Evolutionary conservation across 768 basidiomycete genomes (phyloP).

Genomic region (Russula vinacea): DNA sequence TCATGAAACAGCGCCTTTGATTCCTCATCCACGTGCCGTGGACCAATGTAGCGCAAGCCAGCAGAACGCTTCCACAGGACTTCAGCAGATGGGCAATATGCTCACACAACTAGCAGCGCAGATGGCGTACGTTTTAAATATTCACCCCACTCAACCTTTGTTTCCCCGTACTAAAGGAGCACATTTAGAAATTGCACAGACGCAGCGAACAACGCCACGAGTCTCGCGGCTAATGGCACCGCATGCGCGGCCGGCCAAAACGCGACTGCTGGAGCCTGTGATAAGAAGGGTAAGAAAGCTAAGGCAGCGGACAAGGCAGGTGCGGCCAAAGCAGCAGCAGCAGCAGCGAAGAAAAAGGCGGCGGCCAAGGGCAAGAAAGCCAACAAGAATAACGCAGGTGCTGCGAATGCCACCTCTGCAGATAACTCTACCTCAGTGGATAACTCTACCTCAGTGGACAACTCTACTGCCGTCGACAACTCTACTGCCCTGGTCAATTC

Average conservation of each 20-base stretch:
- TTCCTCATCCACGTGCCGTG: background rate
- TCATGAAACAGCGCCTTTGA: constrained; percentile 15
- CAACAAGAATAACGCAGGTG: too few relatives aligned
- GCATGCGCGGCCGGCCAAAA: background rate
- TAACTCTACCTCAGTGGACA: background rate
- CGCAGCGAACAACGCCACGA: background rate
- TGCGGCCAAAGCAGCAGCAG: background rate
- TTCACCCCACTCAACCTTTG: background rate
- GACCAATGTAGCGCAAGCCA: background rate
- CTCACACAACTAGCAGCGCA: constrained; percentile 2
- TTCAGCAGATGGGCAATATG: background rate
- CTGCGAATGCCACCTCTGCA: background rate
- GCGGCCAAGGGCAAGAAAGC: background rate
- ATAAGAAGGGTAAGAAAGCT: background rate
- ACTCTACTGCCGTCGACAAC: background rate
- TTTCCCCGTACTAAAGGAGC: background rate
- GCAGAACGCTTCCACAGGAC: background rate
- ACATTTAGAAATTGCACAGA: constrained; percentile 3
- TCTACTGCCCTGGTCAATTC: background rate
- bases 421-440: background rate
- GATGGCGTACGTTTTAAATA: background rate
- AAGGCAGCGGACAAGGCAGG: background rate
- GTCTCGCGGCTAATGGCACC: background rate
- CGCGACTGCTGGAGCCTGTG: background rate
- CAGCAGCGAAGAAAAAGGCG: background rate